Evolutionary conservation across 2,329 filamentous ascomycete species (phyloP), one percentile per base, ranked within the genome.

Genomic region (Microdochium bolleyi): DNA sequence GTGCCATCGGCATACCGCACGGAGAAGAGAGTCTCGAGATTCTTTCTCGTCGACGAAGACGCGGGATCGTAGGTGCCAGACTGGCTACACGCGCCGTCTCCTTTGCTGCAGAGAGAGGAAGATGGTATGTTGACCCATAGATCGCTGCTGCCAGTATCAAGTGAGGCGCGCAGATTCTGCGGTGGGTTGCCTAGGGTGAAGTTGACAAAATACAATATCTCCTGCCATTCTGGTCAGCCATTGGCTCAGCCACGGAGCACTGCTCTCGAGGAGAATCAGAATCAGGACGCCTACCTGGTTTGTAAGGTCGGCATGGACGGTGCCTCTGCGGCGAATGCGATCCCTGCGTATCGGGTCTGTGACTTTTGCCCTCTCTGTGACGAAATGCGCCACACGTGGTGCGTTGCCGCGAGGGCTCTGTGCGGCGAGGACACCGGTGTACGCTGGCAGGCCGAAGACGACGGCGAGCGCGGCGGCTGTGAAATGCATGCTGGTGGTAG

Each of bases 1-100:
- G 88, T 88, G 48, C 88, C 88, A 68, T 96, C 91, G 41, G 88
- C 86, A 59, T 96, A 96, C 1, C 84, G 84, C 57, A 96, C 95
- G 70, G 92, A 92, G 73, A 96, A 96, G 55, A 83, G 76, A 62
- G 80, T 84, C 57, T 83, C 84, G 52, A 95, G 69, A 64, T 85
- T 90, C 32, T 77, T 62, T 68, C 92, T 92, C 2, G 89, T 88
- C 2, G 87, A 89, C 0, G 90, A 95, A 1, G 75, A 69, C 64
- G 88, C 86, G 41, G 87, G 78, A 46, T 71, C 67, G 67, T 91
- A 95, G 1, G 83, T 83, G 14, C 88, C 89, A 1, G 82, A 78
- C 19, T 69, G 70, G 5, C 68, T 61, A 63, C 89, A 94, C 1
- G 78, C 77, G 14, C 74, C 63, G 1, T 67, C 65, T 1, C 64